phyloP scores from a whole-genome alignment of 1,284 basidiomycete species.

The Omphalotus olearius region DNA sequence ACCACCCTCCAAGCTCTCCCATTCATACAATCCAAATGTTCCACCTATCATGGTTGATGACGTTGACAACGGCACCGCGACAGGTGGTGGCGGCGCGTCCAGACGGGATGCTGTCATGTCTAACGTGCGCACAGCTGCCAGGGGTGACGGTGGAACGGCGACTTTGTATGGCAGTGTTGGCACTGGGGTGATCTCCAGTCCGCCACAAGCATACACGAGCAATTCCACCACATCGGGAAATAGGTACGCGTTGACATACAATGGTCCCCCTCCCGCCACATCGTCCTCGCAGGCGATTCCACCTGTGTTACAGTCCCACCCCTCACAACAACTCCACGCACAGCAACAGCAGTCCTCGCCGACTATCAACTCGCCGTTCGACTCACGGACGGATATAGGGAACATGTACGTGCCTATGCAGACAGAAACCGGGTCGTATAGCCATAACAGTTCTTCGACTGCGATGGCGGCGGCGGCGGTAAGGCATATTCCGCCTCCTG shows the following conservation, averaged over 20 bases:
- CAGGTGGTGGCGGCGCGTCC: conserved; percentile 20
- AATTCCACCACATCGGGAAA: conserved; percentile 47
- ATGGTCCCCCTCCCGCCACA: conserved; percentile 19
- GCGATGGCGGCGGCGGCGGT: conserved; percentile 28
- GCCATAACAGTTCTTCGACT: conserved; percentile 28
- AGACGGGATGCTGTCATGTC: conserved; percentile 70
- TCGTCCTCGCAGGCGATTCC: too few relatives aligned
- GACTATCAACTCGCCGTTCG: conserved; percentile 54
- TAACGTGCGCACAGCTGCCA: conserved; percentile 66
- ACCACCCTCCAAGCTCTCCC: conserved; percentile 65
- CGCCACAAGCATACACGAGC: conserved; percentile 64
- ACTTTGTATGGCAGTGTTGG: conserved; percentile 41
- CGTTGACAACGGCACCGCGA: conserved; percentile 21
- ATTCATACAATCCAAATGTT: conserved; percentile 55
- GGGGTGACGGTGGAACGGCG: conserved; percentile 37
- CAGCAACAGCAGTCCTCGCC: conserved; percentile 33
- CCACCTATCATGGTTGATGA: conserved; percentile 60
- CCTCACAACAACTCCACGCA: neutral
- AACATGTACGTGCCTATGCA: conserved; percentile 75
- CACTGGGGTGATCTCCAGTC: conserved; percentile 56
- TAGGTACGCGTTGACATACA: conserved; percentile 54
- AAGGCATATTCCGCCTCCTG: conserved; percentile 44
- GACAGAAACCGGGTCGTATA: conserved; percentile 65
- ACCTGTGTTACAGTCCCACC: neutral
- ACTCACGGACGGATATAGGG: conserved; percentile 60